Evolutionary conservation across 257 asterid genomes (phyloP).

Genomic region (Solanum boliviense): DNA sequence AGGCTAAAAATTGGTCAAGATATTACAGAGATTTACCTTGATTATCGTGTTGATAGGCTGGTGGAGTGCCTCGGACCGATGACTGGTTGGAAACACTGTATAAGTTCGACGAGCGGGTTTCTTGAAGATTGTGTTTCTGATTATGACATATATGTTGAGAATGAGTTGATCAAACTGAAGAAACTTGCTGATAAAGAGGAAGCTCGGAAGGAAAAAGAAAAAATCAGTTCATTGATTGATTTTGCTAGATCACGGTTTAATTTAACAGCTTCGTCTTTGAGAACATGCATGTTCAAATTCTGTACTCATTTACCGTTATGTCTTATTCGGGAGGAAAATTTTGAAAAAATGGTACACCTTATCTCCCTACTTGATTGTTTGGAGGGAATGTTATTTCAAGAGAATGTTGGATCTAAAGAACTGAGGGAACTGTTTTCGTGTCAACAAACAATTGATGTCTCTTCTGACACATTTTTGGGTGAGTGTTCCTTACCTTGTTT

Average conservation of each 20-base stretch:
- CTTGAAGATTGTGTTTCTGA: conserved; percentile 29
- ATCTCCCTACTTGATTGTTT: neutral
- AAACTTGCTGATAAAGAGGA: neutral
- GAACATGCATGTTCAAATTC: neutral
- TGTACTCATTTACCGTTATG: conserved; percentile 1
- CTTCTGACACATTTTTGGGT: neutral
- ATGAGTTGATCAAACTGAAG: neutral
- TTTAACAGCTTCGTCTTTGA: neutral
- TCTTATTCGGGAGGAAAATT: neutral
- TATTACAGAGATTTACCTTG: conserved; percentile 25
- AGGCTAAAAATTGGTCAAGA: conserved; percentile 18
- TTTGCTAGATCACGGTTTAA: neutral
- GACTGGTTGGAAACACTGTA: conserved; percentile 27
- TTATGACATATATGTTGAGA: conserved; percentile 8
- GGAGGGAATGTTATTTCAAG: neutral
- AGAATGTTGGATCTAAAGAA: neutral
- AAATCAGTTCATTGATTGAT: neutral
- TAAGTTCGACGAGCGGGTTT: conserved; percentile 21
- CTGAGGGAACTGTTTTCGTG: neutral
- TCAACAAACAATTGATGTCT: neutral
- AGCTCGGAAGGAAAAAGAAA: neutral
- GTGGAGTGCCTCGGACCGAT: conserved; percentile 8
- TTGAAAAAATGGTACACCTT: neutral
- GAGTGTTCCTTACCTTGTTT: neutral
- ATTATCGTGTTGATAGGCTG: conserved; percentile 29